A percentile compares a stretch with the other conserved stretches of the same genome.
Conservation (phyloP, 2,329 filamentous ascomycete genomes). For the Tolypocladium amazonense region DNA sequence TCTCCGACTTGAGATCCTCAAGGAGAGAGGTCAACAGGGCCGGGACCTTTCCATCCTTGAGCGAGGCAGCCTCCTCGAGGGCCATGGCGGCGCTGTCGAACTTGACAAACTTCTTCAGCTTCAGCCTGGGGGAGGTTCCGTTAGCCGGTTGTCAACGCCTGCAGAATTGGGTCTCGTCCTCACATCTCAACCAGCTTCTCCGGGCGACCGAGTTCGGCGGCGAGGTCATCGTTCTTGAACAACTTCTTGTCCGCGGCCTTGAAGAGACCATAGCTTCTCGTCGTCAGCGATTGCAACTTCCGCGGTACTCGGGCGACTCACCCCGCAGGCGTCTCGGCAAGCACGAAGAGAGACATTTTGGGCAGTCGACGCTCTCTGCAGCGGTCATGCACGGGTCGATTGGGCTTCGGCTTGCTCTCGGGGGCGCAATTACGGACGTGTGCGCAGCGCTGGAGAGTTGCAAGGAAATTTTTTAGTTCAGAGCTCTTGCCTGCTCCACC, state of each 20-base stretch:
- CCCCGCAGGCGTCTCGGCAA: slow-evolving; percentile 84
- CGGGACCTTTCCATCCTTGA: slow-evolving; percentile 92
- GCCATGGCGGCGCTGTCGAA: slow-evolving; percentile 89
- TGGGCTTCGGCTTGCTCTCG: slow-evolving; percentile 22
- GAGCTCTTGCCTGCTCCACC: slow-evolving; percentile 24
- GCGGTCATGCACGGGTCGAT: slow-evolving; percentile 18
- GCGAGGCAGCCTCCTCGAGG: slow-evolving; percentile 76
- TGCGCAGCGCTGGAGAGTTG: slow-evolving; percentile 21
- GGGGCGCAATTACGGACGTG: slow-evolving; percentile 24
- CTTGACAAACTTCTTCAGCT: slow-evolving; percentile 95
- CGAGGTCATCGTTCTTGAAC: slow-evolving; percentile 74
- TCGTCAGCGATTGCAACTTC: slow-evolving; percentile 16
- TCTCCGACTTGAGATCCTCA: slow-evolving; percentile 89
- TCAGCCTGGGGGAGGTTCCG: slow-evolving; percentile 48
- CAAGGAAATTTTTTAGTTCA: slow-evolving; percentile 32
- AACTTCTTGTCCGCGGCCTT: slow-evolving; percentile 99
- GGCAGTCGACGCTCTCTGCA: slow-evolving; percentile 18
- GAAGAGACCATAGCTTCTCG: slow-evolving; percentile 81
- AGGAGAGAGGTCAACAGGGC: slow-evolving; percentile 74
- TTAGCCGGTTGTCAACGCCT: background rate
- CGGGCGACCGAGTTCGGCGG: slow-evolving; percentile 62
- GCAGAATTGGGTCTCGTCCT: slow-evolving; percentile 25
- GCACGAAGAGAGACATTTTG: slow-evolving; percentile 82
- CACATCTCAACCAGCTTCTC: slow-evolving; percentile 82
- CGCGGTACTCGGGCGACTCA: slow-evolving; percentile 26